These are phyloP conservation scores for Terana coerulea DNA, from an alignment of 768 basidiomycete genomes.

Conservation along the genomic window DNA sequence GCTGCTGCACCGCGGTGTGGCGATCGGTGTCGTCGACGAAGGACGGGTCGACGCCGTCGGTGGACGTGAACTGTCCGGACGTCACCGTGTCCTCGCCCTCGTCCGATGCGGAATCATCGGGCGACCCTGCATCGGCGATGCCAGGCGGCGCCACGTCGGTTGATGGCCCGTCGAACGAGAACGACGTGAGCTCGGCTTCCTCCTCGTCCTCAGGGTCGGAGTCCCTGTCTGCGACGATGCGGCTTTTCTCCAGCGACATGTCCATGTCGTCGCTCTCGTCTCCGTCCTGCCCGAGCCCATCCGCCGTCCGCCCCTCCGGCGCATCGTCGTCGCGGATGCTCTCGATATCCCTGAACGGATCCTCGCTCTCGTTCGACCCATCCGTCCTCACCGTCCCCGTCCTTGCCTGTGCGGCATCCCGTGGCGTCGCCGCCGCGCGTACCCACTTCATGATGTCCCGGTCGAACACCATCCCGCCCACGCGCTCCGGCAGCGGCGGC, in stretches of 20 bases:
- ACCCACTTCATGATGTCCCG: constrained; percentile 83
- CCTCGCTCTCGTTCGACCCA: constrained; percentile 60
- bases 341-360: constrained; percentile 91
- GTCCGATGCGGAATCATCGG: constrained; percentile 37
- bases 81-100: constrained; percentile 33
- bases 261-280: constrained; percentile 8
- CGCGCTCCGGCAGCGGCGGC: constrained; percentile 64
- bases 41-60: constrained; percentile 5
- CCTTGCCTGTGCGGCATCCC: constrained; percentile 19
- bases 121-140: neutral
- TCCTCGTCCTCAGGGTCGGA: constrained; percentile 53
- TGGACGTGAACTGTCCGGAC: constrained; percentile 21
- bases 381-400: constrained; percentile 27
- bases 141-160: constrained; percentile 32
- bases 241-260: constrained; percentile 25
- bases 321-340: constrained; percentile 64
- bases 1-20: neutral
- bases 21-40: neutral
- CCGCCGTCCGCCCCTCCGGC: constrained; percentile 13
- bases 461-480: constrained; percentile 89
- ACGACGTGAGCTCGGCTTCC: constrained; percentile 65
- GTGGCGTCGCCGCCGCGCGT: constrained; percentile 45
- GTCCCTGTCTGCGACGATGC: constrained; percentile 44
- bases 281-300: constrained; percentile 8
- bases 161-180: constrained; percentile 59